Conservation (phyloP, 495 filamentous ascomycete genomes). For the Neurospora africana region DNA sequence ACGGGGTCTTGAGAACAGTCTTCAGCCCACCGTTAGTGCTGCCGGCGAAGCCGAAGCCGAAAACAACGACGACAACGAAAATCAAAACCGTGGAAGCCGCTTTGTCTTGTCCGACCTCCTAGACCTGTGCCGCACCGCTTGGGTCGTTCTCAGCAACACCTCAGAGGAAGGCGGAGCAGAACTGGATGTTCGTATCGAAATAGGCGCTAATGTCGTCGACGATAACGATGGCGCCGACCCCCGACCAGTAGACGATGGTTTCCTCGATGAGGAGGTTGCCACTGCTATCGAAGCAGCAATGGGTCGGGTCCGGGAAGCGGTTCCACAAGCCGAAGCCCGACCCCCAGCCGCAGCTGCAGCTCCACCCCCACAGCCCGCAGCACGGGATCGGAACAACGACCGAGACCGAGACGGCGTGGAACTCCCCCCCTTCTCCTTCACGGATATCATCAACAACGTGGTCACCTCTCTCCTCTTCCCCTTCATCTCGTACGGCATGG, state of each 20-base stretch:
- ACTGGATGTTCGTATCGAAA: conserved; percentile 21
- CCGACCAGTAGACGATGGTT: neutral
- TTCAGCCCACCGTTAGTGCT: neutral
- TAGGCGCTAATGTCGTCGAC: neutral
- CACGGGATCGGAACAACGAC: conserved; percentile 2
- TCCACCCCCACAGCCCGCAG: neutral
- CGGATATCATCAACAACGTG: conserved; percentile 23
- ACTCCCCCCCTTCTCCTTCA: conserved; percentile 7
- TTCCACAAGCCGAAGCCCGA: neutral
- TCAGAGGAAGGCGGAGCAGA: conserved; percentile 26
- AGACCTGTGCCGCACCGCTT: conserved; percentile 7
- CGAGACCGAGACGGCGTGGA: conserved; percentile 8
- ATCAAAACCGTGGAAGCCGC: conserved; percentile 2
- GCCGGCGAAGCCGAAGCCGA: neutral
- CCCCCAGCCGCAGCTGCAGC: neutral
- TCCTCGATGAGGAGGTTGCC: neutral
- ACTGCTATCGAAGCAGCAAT: neutral
- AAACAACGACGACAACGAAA: neutral
- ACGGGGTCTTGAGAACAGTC: conserved; percentile 1
- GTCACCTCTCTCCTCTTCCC: conserved; percentile 32
- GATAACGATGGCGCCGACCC: conserved; percentile 8
- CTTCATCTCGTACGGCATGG: conserved; percentile 42
- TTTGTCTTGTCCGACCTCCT: conserved; percentile 2
- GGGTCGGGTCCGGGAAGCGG: neutral
- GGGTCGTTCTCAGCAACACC: neutral